A percentile compares a stretch with the other conserved stretches of the same genome.
Evolutionary conservation across 108 stramenopile genomes (phyloP).

Genomic region (Skeletonema menzelii): DNA sequence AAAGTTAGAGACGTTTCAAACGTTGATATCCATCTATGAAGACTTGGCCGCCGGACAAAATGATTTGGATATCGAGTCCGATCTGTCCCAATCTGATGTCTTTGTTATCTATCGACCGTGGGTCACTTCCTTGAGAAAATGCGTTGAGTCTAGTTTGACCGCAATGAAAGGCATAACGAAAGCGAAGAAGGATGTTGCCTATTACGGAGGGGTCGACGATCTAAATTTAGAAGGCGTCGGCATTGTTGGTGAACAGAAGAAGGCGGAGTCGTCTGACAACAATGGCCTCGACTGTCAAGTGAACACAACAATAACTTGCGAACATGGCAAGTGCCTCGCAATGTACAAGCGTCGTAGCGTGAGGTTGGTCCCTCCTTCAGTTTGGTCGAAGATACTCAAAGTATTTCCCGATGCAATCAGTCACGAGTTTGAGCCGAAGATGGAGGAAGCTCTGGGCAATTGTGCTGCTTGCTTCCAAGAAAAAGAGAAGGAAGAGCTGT

Average conservation of each 20-base stretch:
- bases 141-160: constrained; percentile 25
- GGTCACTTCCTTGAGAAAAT: constrained; percentile 27
- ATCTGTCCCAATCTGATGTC: neutral
- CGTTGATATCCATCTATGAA: constrained; percentile 21
- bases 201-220: constrained; percentile 18
- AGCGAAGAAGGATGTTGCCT: neutral
- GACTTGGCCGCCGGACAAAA: constrained; percentile 30
- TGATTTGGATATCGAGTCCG: constrained; percentile 13
- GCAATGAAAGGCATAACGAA: neutral
- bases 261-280: neutral
- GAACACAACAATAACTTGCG: constrained; percentile 17
- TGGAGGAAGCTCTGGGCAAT: constrained; percentile 29
- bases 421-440: constrained; percentile 15
- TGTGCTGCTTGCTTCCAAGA: constrained; percentile 35
- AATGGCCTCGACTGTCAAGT: neutral
- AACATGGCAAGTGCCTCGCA: constrained; percentile 40
- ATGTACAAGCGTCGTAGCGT: constrained; percentile 36
- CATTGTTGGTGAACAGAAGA: neutral
- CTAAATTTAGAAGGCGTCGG: constrained; percentile 5
- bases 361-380: constrained; percentile 23
- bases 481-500: constrained; percentile 17
- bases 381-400: constrained; percentile 54
- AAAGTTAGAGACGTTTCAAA: constrained; percentile 25
- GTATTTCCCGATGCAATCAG: constrained; percentile 63
- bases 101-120: constrained; percentile 37